Evolutionary conservation across 1,284 basidiomycete species (phyloP).

Genomic region (Heimioporus punctisporus): DNA sequence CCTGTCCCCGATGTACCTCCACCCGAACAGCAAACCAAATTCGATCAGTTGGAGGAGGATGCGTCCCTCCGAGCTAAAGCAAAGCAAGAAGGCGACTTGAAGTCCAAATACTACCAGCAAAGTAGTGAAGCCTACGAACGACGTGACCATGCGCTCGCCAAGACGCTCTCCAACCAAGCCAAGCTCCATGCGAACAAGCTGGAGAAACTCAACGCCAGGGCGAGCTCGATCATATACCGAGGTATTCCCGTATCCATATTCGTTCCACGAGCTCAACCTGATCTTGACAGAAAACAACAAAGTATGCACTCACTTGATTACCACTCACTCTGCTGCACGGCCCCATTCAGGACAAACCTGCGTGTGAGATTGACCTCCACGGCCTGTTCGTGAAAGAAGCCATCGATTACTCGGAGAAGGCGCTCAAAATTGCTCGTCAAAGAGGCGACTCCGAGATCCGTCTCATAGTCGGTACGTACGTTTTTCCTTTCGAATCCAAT

Average conservation of each 20-base stretch:
- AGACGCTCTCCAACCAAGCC: constrained; percentile 82
- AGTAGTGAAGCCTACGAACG: constrained; percentile 67
- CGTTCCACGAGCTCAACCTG: not conserved
- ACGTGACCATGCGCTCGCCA: constrained; percentile 79
- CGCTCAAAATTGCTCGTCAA: not conserved
- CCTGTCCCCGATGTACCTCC: too few relatives aligned
- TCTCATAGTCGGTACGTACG: not conserved
- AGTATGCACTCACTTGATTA: constrained; percentile 9
- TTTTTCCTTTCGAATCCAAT: not conserved
- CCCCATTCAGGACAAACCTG: not conserved
- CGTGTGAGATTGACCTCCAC: not conserved
- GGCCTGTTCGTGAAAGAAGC: not conserved
- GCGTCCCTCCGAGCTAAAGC: constrained; percentile 73
- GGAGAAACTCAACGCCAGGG: constrained; percentile 81
- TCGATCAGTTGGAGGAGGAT: too few relatives aligned
- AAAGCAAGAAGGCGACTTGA: constrained; percentile 69
- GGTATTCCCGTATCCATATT: constrained; percentile 41
- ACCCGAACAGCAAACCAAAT: too few relatives aligned
- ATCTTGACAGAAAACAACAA: constrained; percentile 28
- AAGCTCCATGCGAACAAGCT: constrained; percentile 80
- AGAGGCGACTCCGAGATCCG: not conserved
- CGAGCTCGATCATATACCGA: constrained; percentile 85
- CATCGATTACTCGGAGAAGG: not conserved
- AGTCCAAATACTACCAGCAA: constrained; percentile 66
- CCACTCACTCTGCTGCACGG: too few relatives aligned